Base-by-base conservation (phyloP, 371 early-diverging fungal genomes). In the Zychaea mexicana region DNA sequence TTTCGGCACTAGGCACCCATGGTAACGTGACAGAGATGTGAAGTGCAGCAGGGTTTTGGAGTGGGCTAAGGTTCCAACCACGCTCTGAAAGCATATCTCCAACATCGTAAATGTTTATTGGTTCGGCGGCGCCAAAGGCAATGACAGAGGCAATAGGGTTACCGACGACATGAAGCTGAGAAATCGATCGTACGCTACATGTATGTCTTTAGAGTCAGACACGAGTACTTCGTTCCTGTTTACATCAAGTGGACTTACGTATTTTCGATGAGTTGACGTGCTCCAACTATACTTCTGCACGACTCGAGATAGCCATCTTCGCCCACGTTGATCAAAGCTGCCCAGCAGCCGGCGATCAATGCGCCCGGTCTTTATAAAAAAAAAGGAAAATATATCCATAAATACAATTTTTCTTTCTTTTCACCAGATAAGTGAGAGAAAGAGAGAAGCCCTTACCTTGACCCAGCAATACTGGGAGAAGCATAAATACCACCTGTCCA, bases 401-500 rank as follows among this genome's bases (percentile, higher is more conserved):
- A 31, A 45, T 24, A 31, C 15, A 49, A 31, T 32, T 58, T 38
- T 59, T 19, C 9, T 26, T 12, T 59, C 21, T 33, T 52, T 33
- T 8, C 12, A 8, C 33, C n/a, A 42, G 13, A 2, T 17, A 42
- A 42, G 42, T 13, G 8, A 8, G 36, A 15, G 36, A 36, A 36
- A 46, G n/a, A 46, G 46, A 46, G 15, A 46, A 46, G 0, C 2
- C 10, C 19, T 53, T 79, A 84, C 76, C 96, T 87, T 38, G 96
- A 95, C 8, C 98, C 98, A 13, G 96, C 94, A 39, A 97, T 85
- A 42, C 93, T 86, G 2, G 97, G 98, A 27, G 94, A 93, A 12
- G 95, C 96, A 76, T 98, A 98, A 62, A 98, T 93, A 65, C 98
- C 98, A 49, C 96, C 98, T 0, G 95, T 90, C 98, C 98, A 98